These are phyloP conservation scores for Acrocalymma vagum DNA, from an alignment of 2,329 filamentous ascomycete species.

Conservation along the genomic window DNA sequence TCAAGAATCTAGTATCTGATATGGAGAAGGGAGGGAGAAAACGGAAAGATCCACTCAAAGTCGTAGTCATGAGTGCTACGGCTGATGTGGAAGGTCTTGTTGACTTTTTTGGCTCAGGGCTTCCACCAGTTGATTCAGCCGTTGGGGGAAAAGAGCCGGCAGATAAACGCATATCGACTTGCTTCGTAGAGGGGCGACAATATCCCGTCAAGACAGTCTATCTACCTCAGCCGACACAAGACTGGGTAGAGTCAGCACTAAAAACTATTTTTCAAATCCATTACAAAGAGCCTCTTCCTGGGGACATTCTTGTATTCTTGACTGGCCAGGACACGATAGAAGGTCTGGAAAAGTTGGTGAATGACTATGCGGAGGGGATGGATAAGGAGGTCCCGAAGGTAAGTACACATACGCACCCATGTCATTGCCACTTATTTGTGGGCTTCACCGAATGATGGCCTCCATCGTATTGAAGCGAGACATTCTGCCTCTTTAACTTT, in stretches of 20 bases:
- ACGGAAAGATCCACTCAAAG: constrained; percentile 71
- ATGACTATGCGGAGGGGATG: constrained; percentile 78
- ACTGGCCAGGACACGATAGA: constrained; percentile 95
- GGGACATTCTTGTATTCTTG: constrained; percentile 91
- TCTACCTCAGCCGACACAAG: constrained; percentile 75
- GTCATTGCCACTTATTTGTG: not conserved
- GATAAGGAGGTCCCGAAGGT: constrained; percentile 78
- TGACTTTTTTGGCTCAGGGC: constrained; percentile 80
- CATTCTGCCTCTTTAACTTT: not conserved
- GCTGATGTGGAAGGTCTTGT: constrained; percentile 83
- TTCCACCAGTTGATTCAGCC: constrained; percentile 21
- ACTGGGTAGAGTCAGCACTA: constrained; percentile 83
- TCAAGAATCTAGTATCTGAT: constrained; percentile 76
- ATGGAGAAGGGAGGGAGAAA: constrained; percentile 72
- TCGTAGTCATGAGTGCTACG: constrained; percentile 97
- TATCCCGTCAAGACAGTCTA: constrained; percentile 84
- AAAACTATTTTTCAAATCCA: constrained; percentile 89
- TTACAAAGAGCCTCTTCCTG: constrained; percentile 85
- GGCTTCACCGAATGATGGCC: too few relatives aligned
- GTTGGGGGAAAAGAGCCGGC: constrained; percentile 16
- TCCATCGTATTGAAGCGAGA: not conserved
- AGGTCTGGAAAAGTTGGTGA: constrained; percentile 78
- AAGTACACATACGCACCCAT: constrained; percentile 7
- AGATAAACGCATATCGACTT: constrained; percentile 52
- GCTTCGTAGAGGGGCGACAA: constrained; percentile 84